Evolutionary conservation across 306 rosid genomes (phyloP).

Genomic region (Phaseolus lunatus): DNA sequence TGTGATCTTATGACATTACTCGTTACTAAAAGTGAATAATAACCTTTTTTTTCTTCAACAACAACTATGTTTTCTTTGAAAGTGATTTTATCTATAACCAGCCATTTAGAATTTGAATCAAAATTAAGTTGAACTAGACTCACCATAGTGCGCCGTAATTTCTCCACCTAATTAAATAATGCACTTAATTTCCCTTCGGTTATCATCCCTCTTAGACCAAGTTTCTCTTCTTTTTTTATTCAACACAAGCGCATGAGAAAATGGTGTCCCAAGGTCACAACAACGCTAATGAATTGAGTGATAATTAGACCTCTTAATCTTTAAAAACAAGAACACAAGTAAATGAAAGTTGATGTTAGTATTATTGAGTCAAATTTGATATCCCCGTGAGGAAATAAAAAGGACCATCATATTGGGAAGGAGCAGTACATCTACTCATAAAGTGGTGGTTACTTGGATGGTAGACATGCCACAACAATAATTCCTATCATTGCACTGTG

Average conservation of each 20-base stretch:
- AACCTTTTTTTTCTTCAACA: too few relatives aligned
- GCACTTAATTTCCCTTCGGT: not conserved
- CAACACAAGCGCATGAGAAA: not conserved
- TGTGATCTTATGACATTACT: too few relatives aligned
- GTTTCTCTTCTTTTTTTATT: not conserved
- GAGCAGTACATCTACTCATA: conserved; percentile 10
- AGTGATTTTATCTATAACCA: too few relatives aligned
- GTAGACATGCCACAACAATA: conserved; percentile 10
- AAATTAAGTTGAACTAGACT: too few relatives aligned
- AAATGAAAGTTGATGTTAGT: not conserved
- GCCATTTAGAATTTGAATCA: too few relatives aligned
- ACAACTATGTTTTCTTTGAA: too few relatives aligned
- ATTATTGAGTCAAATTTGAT: not conserved
- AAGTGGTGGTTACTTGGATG: conserved; percentile 14
- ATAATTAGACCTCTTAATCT: not conserved
- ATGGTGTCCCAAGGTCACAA: not conserved
- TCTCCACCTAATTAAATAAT: too few relatives aligned
- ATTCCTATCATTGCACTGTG: conserved; percentile 29
- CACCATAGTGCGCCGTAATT: too few relatives aligned
- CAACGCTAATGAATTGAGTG: not conserved
- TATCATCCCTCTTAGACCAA: not conserved
- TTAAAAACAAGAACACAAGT: not conserved
- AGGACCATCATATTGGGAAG: conserved; percentile 44
- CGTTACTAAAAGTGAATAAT: too few relatives aligned
- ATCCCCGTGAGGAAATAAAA: conserved; percentile 30